Evolutionary conservation across 2,329 filamentous ascomycete genomes (phyloP).

Genomic region (Botrytis fabae): DNA sequence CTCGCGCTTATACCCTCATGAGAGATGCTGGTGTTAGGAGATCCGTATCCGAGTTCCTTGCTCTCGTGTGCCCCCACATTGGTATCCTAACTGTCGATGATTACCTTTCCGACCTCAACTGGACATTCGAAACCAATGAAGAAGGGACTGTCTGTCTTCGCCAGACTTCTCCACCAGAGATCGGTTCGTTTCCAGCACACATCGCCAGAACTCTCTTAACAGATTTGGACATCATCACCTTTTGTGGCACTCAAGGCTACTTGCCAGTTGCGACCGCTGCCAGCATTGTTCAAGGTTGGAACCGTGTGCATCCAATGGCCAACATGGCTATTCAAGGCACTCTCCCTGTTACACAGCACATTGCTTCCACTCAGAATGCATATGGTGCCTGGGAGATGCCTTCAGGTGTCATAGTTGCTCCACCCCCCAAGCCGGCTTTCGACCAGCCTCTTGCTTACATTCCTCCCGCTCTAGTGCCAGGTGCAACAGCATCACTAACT

Average conservation of each 20-base stretch:
- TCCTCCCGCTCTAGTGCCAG: neutral
- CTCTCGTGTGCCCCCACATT: conserved; percentile 28
- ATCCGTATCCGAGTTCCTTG: conserved; percentile 27
- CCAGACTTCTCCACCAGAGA: conserved; percentile 28
- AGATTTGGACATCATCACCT: conserved; percentile 31
- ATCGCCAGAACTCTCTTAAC: conserved; percentile 32
- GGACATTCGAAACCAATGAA: conserved; percentile 25
- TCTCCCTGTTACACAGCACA: conserved; percentile 7
- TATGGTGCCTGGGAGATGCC: conserved; percentile 16
- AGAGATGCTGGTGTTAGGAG: conserved; percentile 30
- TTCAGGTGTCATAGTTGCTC: neutral
- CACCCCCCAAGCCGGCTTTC: neutral
- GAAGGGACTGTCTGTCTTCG: conserved; percentile 25
- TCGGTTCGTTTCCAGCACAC: conserved; percentile 24
- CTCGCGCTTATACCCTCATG: no score
- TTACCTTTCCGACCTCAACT: conserved; percentile 32
- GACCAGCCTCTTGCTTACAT: neutral
- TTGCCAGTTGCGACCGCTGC: conserved; percentile 1
- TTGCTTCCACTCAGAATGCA: conserved; percentile 17
- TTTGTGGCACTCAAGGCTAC: conserved; percentile 26
- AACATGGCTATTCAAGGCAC: conserved; percentile 5
- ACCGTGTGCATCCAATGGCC: neutral
- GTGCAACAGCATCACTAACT: neutral
- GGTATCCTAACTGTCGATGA: conserved; percentile 30
- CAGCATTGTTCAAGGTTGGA: conserved; percentile 9